Percentiles rank a stretch among this genome's conserved stretches.
phyloP scores from a whole-genome alignment of 148 eudicot genomes.

The Hydrangea macrophylla region DNA sequence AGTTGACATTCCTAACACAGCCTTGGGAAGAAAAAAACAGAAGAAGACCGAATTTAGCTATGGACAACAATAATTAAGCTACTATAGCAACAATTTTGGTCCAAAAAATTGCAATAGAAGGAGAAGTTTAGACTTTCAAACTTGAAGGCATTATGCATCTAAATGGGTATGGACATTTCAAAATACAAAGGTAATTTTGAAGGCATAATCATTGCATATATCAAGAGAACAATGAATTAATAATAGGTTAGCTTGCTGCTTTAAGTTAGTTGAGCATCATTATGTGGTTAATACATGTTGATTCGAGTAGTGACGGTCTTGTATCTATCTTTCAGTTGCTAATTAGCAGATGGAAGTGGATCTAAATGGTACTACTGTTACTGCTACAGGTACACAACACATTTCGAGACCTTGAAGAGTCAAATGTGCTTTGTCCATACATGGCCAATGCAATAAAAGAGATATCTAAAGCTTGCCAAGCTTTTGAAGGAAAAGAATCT shows the following conservation, averaged over 20 bases:
- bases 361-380: background rate
- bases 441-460: slow-evolving; percentile 86
- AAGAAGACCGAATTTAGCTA: background rate
- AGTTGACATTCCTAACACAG: too few species aligned
- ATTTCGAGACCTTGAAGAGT: slow-evolving; percentile 83
- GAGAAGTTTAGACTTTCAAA: background rate
- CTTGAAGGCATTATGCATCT: too few species aligned
- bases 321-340: background rate
- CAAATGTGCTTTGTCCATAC: slow-evolving; percentile 71
- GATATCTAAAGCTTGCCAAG: slow-evolving; percentile 76
- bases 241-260: background rate
- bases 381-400: slow-evolving; percentile 64
- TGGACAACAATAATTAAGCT: background rate
- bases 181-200: background rate
- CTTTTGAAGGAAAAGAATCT: slow-evolving; percentile 88
- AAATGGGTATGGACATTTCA: background rate
- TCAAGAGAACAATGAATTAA: background rate
- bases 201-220: background rate
- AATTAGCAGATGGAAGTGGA: background rate
- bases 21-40: too few species aligned
- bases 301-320: background rate
- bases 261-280: slow-evolving; percentile 4
- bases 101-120: background rate
- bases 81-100: background rate
- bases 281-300: background rate